Conservation (phyloP, 2,329 filamentous ascomycete species). For the Colletotrichum lupini region DNA sequence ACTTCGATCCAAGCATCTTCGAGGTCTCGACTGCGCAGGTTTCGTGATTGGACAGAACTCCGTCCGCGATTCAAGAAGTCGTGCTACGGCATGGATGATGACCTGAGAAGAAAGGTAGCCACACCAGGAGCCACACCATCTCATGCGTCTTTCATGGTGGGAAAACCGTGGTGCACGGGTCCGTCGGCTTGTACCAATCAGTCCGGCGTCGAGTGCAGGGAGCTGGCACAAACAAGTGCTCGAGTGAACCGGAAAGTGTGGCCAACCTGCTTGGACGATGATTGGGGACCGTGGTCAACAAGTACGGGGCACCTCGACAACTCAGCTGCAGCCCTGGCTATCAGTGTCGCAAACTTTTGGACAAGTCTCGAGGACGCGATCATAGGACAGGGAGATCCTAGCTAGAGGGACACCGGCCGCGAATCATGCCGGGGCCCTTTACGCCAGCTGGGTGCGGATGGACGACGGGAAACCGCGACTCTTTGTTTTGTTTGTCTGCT, state of each 20-base stretch:
- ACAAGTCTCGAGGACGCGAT: slow-evolving; percentile 19
- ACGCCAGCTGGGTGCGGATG: slow-evolving; percentile 13
- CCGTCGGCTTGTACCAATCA: slow-evolving; percentile 21
- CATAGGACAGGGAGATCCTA: slow-evolving; percentile 25
- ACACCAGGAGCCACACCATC: slow-evolving; percentile 28
- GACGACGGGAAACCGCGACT: slow-evolving; percentile 5
- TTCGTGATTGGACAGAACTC: slow-evolving; percentile 23
- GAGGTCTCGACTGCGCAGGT: slow-evolving; percentile 24
- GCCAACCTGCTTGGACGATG: slow-evolving; percentile 21
- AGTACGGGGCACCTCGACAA: slow-evolving; percentile 13
- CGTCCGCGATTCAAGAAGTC: slow-evolving; percentile 26
- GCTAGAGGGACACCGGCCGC: slow-evolving; percentile 1
- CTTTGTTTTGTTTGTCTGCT: slow-evolving; percentile 29
- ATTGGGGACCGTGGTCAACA: slow-evolving; percentile 2
- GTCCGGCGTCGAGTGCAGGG: neutral
- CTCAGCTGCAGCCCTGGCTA: slow-evolving; percentile 22
- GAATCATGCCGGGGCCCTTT: slow-evolving; percentile 26
- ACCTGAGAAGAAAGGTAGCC: slow-evolving; percentile 14
- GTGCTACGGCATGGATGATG: slow-evolving; percentile 26
- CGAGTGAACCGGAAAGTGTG: slow-evolving; percentile 1
- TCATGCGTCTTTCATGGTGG: slow-evolving; percentile 15
- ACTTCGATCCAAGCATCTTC: slow-evolving; percentile 1
- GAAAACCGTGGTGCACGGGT: slow-evolving; percentile 1
- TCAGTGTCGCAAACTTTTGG: slow-evolving; percentile 26
- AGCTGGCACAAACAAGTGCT: slow-evolving; percentile 14